Evolutionary conservation across 768 basidiomycete genomes (phyloP).

Genomic region (Paxillus involutus): DNA sequence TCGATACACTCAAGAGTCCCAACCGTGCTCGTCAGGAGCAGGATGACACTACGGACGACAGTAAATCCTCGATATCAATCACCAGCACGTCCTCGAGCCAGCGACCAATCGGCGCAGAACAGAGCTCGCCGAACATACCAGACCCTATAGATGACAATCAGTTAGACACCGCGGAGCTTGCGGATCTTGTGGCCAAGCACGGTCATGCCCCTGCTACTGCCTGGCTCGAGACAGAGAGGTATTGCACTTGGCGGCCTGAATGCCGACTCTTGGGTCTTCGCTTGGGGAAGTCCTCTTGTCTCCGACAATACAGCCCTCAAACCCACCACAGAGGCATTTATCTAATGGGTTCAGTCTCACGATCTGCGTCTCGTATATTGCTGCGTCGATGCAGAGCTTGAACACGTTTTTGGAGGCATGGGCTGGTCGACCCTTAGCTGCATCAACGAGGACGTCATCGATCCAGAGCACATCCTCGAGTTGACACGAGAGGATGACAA

Average conservation of each 20-base stretch:
- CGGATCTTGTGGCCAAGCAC: too few species aligned
- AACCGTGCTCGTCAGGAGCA: neutral
- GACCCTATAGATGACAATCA: too few species aligned
- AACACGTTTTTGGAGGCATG: slow-evolving; percentile 39
- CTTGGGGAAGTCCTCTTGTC: slow-evolving; percentile 66
- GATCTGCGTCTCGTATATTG: too few species aligned
- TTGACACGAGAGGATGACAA: too few species aligned
- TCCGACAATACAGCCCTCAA: slow-evolving; percentile 37
- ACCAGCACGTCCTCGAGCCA: neutral
- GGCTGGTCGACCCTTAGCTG: slow-evolving; percentile 47
- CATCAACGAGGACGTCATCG: too few species aligned
- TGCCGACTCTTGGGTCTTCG: slow-evolving; percentile 51
- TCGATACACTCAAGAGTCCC: neutral
- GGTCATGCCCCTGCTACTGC: too few species aligned
- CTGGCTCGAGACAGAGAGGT: too few species aligned
- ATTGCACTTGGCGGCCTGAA: slow-evolving; percentile 13
- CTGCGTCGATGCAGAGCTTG: slow-evolving; percentile 53
- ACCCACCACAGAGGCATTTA: slow-evolving; percentile 38
- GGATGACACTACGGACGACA: neutral
- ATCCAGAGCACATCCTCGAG: slow-evolving; percentile 53
- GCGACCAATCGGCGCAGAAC: slow-evolving; percentile 2
- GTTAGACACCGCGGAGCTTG: too few species aligned
- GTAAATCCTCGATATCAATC: neutral
- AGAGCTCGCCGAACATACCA: slow-evolving; percentile 36
- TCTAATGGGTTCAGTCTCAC: too few species aligned